Evolutionary conservation across 2,329 filamentous ascomycete species (phyloP), one percentile per base, ranked within the genome.

Genomic region (Geosmithia morbida): DNA sequence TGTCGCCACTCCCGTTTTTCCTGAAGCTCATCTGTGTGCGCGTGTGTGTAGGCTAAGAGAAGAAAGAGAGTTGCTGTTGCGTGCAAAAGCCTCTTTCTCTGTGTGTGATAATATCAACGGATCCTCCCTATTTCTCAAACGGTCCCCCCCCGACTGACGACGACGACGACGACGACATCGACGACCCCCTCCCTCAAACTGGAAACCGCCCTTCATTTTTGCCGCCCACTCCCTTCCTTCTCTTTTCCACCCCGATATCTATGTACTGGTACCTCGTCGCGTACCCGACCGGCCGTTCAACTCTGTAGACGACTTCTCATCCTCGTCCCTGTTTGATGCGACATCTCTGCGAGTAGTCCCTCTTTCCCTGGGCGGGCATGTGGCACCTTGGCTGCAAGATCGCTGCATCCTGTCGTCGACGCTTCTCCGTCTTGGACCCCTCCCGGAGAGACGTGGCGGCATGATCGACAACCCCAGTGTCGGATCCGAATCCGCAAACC

Each of bases 301-400:
- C 19, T 20, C 14, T 26, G 29, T 26, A n/a, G 11, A 17, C 30
- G 17, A 41, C 37, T 4, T 44, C 19, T 19, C 11, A 6, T 46
- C 11, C 16, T 41, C 10, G 8, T 26, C 22, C 22, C 8, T 33
- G n/a, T 45, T 46, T 17, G 30, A 41, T 46, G 44, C 44, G 44
- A 18, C 33, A 16, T 11, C 33, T 13, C 33, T 45, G 30, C 16
- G 22, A 26, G 22, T 43, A 45, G 30, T 26, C 44, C 33, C 18
- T 20, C 14, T 16, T 16, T 37, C 33, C 33, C 19, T n/a, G 33
- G 22, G 11, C 44, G 44, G 44, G 30, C n/a, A 46, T 46, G 44
- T 41, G 44, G 44, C 44, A 46, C 44, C 44, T 46, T 40, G 44
- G 29, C 44, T 20, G 37, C 30, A 22, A 40, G 37, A 46, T 18